These are phyloP conservation scores for Sporothrix pseudoabietina DNA, from an alignment of 2,329 filamentous ascomycete species.

Conservation along the genomic window DNA sequence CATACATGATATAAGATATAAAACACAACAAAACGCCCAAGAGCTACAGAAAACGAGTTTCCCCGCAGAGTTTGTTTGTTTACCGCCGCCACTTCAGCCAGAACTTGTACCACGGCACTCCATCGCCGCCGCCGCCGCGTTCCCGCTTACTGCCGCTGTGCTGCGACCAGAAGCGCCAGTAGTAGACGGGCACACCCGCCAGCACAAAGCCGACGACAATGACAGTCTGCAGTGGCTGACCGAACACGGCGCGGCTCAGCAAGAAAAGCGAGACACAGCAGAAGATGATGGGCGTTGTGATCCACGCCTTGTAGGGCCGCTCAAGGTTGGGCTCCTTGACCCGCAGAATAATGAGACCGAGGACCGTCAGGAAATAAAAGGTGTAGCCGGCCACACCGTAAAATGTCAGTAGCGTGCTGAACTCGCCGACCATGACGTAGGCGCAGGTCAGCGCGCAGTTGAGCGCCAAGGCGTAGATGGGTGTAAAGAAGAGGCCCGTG, in stretches of 20 bases:
- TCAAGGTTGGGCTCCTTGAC: constrained; percentile 86
- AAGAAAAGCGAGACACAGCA: constrained; percentile 96
- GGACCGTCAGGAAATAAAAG: constrained; percentile 94
- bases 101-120: constrained; percentile 59
- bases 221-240: constrained; percentile 85
- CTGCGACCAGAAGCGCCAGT: constrained; percentile 69
- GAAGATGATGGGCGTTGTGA: constrained; percentile 94
- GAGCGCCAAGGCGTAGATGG: constrained; percentile 85
- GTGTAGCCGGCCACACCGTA: constrained; percentile 97
- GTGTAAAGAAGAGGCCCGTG: constrained; percentile 84
- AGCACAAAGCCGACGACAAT: constrained; percentile 84
- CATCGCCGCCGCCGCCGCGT: constrained; percentile 38
- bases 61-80: not conserved
- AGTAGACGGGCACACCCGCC: constrained; percentile 84
- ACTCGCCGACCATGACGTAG: constrained; percentile 87
- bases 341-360: constrained; percentile 87
- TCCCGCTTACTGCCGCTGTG: constrained; percentile 54
- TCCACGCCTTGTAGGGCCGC: constrained; percentile 93
- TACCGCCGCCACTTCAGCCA: constrained; percentile 51
- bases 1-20: not conserved
- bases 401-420: constrained; percentile 89
- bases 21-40: not conserved
- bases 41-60: not conserved
- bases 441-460: constrained; percentile 72
- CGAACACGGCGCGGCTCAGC: constrained; percentile 83